Conservation (phyloP, 345 rosid species). For the Boechera divaricarpa region DNA sequence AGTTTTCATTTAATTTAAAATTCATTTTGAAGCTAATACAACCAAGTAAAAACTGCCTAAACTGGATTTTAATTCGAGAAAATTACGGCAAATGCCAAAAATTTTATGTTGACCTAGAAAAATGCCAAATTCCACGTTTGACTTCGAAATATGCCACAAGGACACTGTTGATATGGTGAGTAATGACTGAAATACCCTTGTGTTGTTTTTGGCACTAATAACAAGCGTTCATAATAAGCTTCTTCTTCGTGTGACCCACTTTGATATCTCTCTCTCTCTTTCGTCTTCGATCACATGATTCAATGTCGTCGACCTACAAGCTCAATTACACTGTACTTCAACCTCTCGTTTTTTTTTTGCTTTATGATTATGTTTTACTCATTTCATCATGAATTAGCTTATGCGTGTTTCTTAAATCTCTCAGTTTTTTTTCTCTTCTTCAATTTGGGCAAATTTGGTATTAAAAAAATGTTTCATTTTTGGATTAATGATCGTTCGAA, state of each 20-base stretch:
- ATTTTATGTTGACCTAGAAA: too few relatives aligned
- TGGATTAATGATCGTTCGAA: conserved; percentile 8
- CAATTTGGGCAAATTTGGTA: conserved; percentile 12
- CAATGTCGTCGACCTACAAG: conserved; percentile 69
- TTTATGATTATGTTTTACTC: neutral
- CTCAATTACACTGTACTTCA: conserved; percentile 54
- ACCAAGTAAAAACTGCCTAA: too few relatives aligned
- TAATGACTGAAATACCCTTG: too few relatives aligned
- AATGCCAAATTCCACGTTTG: too few relatives aligned
- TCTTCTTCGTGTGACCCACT: conserved; percentile 24
- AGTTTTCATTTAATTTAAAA: too few relatives aligned
- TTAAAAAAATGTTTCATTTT: neutral
- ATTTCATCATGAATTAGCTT: conserved; percentile 13
- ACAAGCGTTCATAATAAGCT: too few relatives aligned
- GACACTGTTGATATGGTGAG: too few relatives aligned
- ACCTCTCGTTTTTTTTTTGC: neutral
- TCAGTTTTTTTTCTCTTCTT: conserved; percentile 2
- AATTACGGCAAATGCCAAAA: too few relatives aligned
- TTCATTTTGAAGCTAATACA: too few relatives aligned
- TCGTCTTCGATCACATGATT: conserved; percentile 16
- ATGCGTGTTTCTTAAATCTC: conserved; percentile 8
- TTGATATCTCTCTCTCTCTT: conserved; percentile 29
- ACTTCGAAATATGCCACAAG: too few relatives aligned
- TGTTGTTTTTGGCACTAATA: too few relatives aligned
- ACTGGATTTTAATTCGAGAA: too few relatives aligned